Base-by-base conservation (phyloP, 2,329 filamentous ascomycete genomes). In the Fusarium avenaceum region DNA sequence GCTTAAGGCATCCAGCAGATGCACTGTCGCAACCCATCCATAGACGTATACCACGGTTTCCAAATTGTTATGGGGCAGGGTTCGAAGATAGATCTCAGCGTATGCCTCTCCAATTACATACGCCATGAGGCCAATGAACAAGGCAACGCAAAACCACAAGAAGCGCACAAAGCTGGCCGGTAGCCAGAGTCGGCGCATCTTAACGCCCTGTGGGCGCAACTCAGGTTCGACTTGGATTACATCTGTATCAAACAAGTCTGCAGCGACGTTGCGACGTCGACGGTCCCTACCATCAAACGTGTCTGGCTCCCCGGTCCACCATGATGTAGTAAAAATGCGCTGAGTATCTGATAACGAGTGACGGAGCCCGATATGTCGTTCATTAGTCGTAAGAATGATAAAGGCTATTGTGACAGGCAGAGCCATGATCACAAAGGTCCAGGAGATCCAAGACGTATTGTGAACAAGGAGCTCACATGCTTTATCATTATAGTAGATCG, bases 31-130 rank as follows among this genome's bases (percentile, higher is more conserved):
- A 11, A 91, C 87, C 89, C 89, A 91, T 49, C 87, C 89, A 75
- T 91, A 91, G 48, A 91, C 89, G 72, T 91, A 91, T 13, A 90
- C 82, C 52, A 91, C 86, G 0, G 89, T 91, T 75, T 91, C 88
- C 66, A 89, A 81, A 62, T 85, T 90, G 77, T 86, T 85, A 73
- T 91, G 89, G 6, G 89, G 89, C 57, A 91, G 78, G 1, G 89
- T 91, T 39, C 87, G 83, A 38, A 91, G 81, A 69, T 91, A 91
- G 14, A 90, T 86, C 78, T 91, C 89, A 17, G 89, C 89, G 75
- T 91, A 91, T 2, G 87, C 87, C 76, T 91, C 89, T 75, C 89
- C 89, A 67, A 91, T 82, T 11, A 90, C 85, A 76, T 91, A 91
- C 15, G 88, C 89, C 71, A 90, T 80, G 67, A 91, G 81, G 14